Evolutionary conservation across 176 grass and related monocot species (phyloP), one percentile per base, ranked within the genome.

Genomic region (Elaeis guineensis): DNA sequence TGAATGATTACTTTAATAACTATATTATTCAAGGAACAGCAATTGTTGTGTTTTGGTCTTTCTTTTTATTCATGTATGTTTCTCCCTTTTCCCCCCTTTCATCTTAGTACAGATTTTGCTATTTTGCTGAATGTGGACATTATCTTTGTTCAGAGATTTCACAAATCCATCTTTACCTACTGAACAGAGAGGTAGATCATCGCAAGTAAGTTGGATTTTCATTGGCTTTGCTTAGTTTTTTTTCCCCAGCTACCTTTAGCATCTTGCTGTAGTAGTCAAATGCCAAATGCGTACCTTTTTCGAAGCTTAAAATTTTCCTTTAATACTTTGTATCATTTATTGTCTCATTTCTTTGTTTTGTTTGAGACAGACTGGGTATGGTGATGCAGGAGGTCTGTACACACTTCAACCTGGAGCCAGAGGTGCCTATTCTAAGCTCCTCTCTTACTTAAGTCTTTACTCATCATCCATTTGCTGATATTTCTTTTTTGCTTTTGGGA

Each of bases 141-240:
- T 64, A 67, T 61, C 19, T 54, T 20, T 66, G 6, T 74, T 72
- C 81, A 98, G 88, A 78, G 93, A 98, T 83, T 98, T 92, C 68
- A 98, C 88, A 58, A 92, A 98, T 75, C 88, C 88, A 51, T 82
- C 85, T 55, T 79, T 98, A 73, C 93, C 93, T 59, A 83, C 85
- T 17, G 93, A 92, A 87, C 79, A 98, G 53, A 77, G 84, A 66
- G 63, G 73, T 61, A 98, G 79, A 60, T 54, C 74, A 19, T 77
- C 87, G 69, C 88, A 92, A 79, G 93, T 98, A 19, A 65, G 24
- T 58, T 56, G 18, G 9, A 44, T 44, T 44, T 44, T 44, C 35
- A 12, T 44, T 44, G 35, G 35, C 9, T 44, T 44, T 44, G 35
- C 0, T 14, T 44, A 2, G 8, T 12, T 44, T 44, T 44, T 9